Conservation (phyloP, 2,329 filamentous ascomycete genomes). For the Aureobasidium vineae region DNA sequence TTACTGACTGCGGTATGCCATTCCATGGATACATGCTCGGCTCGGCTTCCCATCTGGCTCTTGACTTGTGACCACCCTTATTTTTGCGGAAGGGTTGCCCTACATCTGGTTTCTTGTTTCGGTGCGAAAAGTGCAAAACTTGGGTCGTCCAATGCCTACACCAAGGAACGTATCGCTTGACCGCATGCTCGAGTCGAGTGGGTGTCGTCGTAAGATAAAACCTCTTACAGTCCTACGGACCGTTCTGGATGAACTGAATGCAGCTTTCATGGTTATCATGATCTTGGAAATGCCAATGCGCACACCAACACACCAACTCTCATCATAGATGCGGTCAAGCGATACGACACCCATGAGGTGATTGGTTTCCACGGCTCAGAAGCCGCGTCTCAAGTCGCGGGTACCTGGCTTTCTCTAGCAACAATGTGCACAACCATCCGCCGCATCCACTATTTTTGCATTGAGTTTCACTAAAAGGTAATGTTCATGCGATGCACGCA, state of each 20-base stretch:
- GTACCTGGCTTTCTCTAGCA: not conserved
- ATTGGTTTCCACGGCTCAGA: not conserved
- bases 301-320: not conserved
- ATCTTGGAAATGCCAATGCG: not conserved
- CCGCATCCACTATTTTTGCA: not conserved
- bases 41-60: not conserved
- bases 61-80: conserved; percentile 16
- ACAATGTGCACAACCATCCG: not conserved
- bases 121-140: not conserved
- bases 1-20: not conserved
- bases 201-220: conserved; percentile 4
- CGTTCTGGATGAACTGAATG: not conserved
- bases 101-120: not conserved
- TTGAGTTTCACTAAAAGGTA: not conserved
- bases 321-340: not conserved
- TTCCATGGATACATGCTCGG: not conserved
- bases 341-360: not conserved
- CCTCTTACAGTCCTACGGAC: not conserved
- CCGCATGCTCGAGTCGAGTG: conserved; percentile 13
- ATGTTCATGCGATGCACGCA: not conserved
- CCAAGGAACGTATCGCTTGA: too few species aligned
- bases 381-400: not conserved
- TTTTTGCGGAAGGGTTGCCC: not conserved
- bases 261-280: not conserved
- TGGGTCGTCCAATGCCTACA: conserved; percentile 4